Base-by-base conservation (phyloP, 176 grass and related monocot genomes). In the bread wheat (Triticum aestivum) region DNA sequence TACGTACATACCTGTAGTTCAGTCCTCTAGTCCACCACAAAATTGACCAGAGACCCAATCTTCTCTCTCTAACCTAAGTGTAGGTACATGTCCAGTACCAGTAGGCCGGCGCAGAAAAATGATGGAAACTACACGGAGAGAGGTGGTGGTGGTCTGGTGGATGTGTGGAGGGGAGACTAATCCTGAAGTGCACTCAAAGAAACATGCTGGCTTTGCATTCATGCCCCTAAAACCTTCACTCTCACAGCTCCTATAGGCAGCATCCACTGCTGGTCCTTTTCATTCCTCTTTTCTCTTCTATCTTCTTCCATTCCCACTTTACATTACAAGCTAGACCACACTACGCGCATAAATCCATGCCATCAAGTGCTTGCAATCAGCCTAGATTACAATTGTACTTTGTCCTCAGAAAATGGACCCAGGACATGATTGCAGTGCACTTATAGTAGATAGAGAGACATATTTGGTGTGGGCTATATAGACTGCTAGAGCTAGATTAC, bases 171-270 rank as follows among this genome's bases (percentile, higher is more conserved):
- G 11, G 23, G 11, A 49, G 69, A 2, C 5, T 73, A 82, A 79
- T 58, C 85, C 76, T 95, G 88, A 90, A 92, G 93, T 95, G 90
- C 86, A 95, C 93, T 95, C 90, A 92, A 95, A 95, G 93, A 75
- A 82, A 94, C 81, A 90, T 77, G 69, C 39, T 45, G 21, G 39
- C 8, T 65, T 75, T 51, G 72, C 72, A 75, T 75, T 75, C 42
- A 9, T 65, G 20, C 80, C 78, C 54, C 27, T 51, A 82, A 51
- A 74, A 79, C 58, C 81, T 91, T 84, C 81, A 77, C 58, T 66
- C 81, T 85, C 83, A 87, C 83, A 89, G 52, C 49, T 27, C 10
- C 29, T 21, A 23, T 18, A 1, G 12, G 42, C 68, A 33, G 61
- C 34, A 11, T 21, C 1, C 24, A 65, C 17, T 37, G n/a, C 39